Base-by-base conservation (phyloP, 768 basidiomycete species). In the Pholiota conissans region DNA sequence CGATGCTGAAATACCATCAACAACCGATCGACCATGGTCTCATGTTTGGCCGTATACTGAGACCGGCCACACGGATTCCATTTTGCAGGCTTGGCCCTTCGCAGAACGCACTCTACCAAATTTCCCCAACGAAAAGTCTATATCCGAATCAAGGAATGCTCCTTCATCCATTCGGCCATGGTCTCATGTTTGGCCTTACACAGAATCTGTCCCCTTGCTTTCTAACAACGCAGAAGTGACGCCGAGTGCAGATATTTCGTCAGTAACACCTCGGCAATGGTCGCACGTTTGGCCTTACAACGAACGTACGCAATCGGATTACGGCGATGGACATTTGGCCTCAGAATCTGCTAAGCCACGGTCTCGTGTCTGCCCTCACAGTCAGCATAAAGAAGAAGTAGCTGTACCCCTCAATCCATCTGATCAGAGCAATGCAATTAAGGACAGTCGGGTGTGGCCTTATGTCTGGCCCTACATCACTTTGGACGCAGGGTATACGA, bases 21-120 rank as follows among this genome's bases (percentile, higher is more conserved):
- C 13, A 32, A n/a, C n/a, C 7, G 20, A 34, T n/a, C 49, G 40
- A 29, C 58, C 49, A 20, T 75, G 71, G 73, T 35, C 51, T 7
- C 63, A 72, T 57, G 68, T 72, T 32, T 76, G 73, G 72, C 73
- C 74, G 2, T 72, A 75, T 40, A 61, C 45, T 10, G 49, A 40
- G n/a, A 20, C 40, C 20, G 27, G 35, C 5, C 48, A 50, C 3
- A n/a, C n/a, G n/a, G n/a, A n/a, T n/a, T n/a, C n/a, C n/a, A n/a
- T n/a, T n/a, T n/a, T n/a, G n/a, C n/a, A n/a, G n/a, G n/a, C n/a
- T n/a, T n/a, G n/a, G n/a, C n/a, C n/a, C n/a, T n/a, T n/a, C n/a
- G n/a, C n/a, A n/a, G n/a, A n/a, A n/a, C n/a, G n/a, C n/a, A n/a
- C n/a, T n/a, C n/a, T n/a, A n/a, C n/a, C n/a, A n/a, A n/a, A n/a